These are phyloP conservation scores for Meredithiella fracta DNA, from an alignment of 2,329 filamentous ascomycete species.

Conservation along the genomic window DNA sequence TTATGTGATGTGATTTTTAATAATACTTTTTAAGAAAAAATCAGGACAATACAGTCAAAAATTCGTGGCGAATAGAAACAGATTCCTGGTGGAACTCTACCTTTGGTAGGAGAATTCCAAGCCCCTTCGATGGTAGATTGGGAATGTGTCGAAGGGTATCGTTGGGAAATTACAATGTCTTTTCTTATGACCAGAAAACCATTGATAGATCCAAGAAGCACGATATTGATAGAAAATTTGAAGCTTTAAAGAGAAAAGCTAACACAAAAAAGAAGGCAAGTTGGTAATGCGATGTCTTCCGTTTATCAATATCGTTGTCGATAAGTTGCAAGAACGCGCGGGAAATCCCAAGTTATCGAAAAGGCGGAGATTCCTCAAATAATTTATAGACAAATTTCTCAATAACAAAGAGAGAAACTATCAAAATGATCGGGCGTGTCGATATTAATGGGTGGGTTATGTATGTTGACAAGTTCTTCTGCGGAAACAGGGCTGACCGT, in stretches of 20 bases:
- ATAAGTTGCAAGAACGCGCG: too few relatives aligned
- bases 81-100: not conserved
- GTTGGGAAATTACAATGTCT: conserved; percentile 8
- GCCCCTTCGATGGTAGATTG: not conserved
- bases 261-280: not conserved
- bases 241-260: not conserved
- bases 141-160: not conserved
- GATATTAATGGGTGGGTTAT: not conserved
- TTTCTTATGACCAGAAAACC: conserved; percentile 5
- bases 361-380: too few relatives aligned
- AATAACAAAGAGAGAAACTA: not conserved
- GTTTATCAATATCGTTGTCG: too few relatives aligned
- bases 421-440: not conserved
- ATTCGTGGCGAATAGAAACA: not conserved
- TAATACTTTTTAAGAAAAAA: not conserved
- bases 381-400: too few relatives aligned
- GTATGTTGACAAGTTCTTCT: not conserved
- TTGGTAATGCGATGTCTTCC: too few relatives aligned
- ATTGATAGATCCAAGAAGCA: not conserved
- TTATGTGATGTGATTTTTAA: not conserved
- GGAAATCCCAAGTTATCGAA: too few relatives aligned
- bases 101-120: not conserved
- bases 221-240: not conserved
- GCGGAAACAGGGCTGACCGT: not conserved
- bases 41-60: not conserved